A percentile compares a stretch with the other conserved stretches of the same genome.
These are phyloP conservation scores for Oldenlandia corymbosa DNA, from an alignment of 257 asterid species.

Conservation along the genomic window DNA sequence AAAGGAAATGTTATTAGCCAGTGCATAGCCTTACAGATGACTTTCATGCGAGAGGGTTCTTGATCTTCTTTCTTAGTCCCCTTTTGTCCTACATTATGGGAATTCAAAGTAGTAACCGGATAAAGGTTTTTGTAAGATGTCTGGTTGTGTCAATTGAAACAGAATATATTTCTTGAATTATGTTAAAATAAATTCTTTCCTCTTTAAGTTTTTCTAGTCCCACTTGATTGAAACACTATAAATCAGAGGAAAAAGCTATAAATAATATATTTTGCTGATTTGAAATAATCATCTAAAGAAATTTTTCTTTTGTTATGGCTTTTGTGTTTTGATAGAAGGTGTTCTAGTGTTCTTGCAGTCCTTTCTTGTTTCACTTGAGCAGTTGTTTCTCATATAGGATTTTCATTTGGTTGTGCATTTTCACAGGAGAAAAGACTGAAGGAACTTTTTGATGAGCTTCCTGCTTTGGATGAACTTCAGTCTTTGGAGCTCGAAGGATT, in stretches of 20 bases:
- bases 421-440: conserved; percentile 84
- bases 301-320: neutral
- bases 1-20: neutral
- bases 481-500: conserved; percentile 74
- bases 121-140: neutral
- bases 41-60: neutral
- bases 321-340: neutral
- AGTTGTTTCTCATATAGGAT: neutral
- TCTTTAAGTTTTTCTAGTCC: too few relatives aligned
- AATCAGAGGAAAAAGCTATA: neutral
- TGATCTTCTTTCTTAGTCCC: neutral
- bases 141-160: neutral
- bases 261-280: neutral
- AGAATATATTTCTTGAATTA: neutral
- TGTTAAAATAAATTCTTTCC: too few relatives aligned
- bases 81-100: too few relatives aligned
- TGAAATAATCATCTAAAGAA: neutral
- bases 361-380: conserved; percentile 3
- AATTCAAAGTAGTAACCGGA: neutral
- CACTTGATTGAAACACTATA: too few relatives aligned
- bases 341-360: neutral
- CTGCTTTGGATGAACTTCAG: conserved; percentile 81
- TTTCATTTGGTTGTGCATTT: conserved; percentile 8
- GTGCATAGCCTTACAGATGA: neutral
- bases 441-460: conserved; percentile 76